Percentiles rank a stretch among this genome's conserved stretches.
Evolutionary conservation across 257 asterid genomes (phyloP).

Genomic region (Perilla frutescens): DNA sequence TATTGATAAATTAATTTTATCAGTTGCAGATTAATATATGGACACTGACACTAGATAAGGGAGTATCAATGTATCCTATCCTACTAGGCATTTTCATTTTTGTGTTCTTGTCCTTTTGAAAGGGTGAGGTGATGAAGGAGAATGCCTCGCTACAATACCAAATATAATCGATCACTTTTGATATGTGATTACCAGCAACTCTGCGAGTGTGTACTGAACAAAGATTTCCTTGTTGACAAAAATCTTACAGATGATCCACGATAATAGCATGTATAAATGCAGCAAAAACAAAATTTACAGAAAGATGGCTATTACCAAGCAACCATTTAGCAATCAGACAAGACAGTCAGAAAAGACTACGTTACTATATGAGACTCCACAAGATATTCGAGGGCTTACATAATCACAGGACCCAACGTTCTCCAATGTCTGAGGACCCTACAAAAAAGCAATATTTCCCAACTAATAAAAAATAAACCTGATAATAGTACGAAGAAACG

Average conservation of each 20-base stretch:
- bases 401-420: constrained; percentile 73
- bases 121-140: not conserved
- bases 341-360: not conserved
- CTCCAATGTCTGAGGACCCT: constrained; percentile 75
- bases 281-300: constrained; percentile 1
- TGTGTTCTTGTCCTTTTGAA: not conserved
- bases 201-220: not conserved
- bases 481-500: constrained; percentile 26
- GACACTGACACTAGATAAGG: not conserved
- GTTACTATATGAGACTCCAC: constrained; percentile 21
- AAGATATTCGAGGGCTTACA: constrained; percentile 58
- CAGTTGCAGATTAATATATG: not conserved
- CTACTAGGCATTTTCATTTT: not conserved
- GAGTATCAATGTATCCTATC: not conserved
- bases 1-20: not conserved
- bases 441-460: constrained; percentile 34
- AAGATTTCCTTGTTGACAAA: not conserved
- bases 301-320: constrained; percentile 7
- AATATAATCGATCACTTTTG: not conserved
- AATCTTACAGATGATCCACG: constrained; percentile 7
- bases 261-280: not conserved
- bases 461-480: constrained; percentile 22
- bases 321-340: not conserved
- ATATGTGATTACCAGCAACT: constrained; percentile 2
- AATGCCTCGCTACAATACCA: not conserved